Conservation (phyloP, 306 rosid species). For the Cucumis sativus region DNA sequence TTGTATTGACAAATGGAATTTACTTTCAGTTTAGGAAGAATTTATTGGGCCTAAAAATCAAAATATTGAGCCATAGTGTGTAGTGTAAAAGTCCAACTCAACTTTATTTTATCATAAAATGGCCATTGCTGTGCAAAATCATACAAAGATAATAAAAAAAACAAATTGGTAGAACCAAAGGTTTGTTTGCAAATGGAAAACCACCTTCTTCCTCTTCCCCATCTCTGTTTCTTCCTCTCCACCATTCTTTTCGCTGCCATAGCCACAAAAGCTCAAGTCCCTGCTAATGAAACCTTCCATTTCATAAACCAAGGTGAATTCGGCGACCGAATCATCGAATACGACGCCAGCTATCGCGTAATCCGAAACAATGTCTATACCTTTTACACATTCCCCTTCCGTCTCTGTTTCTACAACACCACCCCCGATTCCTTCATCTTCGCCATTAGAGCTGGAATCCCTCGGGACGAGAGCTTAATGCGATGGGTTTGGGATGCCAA, state of each 20-base stretch:
- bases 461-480: constrained; percentile 8
- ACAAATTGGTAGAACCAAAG: background rate
- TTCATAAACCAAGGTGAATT: constrained; percentile 20
- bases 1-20: too few species aligned
- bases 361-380: background rate
- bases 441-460: constrained; percentile 17
- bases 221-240: background rate
- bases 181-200: background rate
- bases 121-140: background rate
- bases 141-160: background rate
- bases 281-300: constrained; percentile 15
- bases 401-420: constrained; percentile 29
- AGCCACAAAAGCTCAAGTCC: constrained; percentile 17
- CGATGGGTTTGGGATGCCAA: constrained; percentile 35
- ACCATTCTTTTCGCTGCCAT: background rate
- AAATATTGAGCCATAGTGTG: too few species aligned
- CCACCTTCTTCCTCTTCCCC: background rate
- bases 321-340: constrained; percentile 13
- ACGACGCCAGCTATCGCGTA: constrained; percentile 13
- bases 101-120: background rate
- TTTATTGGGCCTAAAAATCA: too few species aligned
- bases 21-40: too few species aligned
- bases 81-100: too few species aligned
- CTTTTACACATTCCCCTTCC: constrained; percentile 13
- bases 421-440: constrained; percentile 18